Percentiles rank a stretch among this genome's conserved stretches.
Conservation (phyloP, 2,329 filamentous ascomycete genomes). For the Alternaria sp. region DNA sequence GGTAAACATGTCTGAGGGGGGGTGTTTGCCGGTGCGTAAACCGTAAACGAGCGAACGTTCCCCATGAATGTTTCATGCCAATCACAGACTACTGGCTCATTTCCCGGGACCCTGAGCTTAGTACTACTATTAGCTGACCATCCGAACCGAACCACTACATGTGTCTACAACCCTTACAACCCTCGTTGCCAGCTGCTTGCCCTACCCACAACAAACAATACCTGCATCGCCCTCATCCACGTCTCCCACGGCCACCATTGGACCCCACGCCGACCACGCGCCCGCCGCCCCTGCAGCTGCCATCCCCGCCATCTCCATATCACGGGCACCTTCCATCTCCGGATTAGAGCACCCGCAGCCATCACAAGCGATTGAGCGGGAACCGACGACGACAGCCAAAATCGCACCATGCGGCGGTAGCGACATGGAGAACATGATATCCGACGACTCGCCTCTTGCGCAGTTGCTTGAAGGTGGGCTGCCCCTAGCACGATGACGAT, state of each 20-base stretch:
- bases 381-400: constrained; percentile 21
- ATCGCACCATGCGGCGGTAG: constrained; percentile 43
- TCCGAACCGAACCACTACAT: constrained; percentile 23
- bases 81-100: constrained; percentile 18
- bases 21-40: neutral
- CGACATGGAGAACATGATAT: constrained; percentile 85
- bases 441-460: constrained; percentile 86
- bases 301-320: constrained; percentile 16
- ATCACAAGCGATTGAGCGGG: constrained; percentile 24
- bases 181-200: constrained; percentile 5
- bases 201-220: neutral
- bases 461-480: constrained; percentile 79
- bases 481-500: neutral
- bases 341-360: constrained; percentile 12
- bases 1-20: neutral
- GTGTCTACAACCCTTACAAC: constrained; percentile 3
- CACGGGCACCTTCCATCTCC: constrained; percentile 15
- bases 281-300: constrained; percentile 12
- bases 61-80: constrained; percentile 5
- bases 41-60: constrained; percentile 3
- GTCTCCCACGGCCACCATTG: constrained; percentile 10
- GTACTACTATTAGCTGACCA: neutral
- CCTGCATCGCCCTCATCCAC: neutral
- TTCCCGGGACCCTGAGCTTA: constrained; percentile 22
- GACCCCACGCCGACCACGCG: constrained; percentile 16